A percentile compares a stretch with the other conserved stretches of the same genome.
These are phyloP conservation scores for Tulasnella sp. DNA, from an alignment of 768 basidiomycete genomes.

Conservation along the genomic window DNA sequence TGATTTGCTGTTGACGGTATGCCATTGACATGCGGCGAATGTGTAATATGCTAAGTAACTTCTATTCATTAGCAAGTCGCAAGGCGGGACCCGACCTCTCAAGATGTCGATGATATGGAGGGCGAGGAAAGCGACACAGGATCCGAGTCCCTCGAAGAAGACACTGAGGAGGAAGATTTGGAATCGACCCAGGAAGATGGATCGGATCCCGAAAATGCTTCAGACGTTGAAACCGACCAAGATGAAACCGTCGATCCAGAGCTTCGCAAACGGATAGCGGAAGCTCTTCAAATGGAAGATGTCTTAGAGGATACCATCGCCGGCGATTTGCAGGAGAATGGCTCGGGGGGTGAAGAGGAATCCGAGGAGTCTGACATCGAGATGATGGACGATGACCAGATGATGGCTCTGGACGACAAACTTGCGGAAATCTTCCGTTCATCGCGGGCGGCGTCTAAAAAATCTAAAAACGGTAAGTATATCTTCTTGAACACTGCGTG, in stretches of 20 bases:
- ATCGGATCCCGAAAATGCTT: conserved; percentile 22
- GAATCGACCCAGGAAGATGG: conserved; percentile 6
- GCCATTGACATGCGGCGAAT: conserved; percentile 22
- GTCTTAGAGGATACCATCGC: conserved; percentile 29
- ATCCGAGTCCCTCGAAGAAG: conserved; percentile 23
- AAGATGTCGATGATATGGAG: conserved; percentile 21
- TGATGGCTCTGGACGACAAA: conserved; percentile 92
- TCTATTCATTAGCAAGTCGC: conserved; percentile 62
- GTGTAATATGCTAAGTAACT: not conserved
- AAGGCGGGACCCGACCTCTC: conserved; percentile 36
- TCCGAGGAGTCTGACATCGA: conserved; percentile 54
- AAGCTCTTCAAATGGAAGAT: conserved; percentile 31
- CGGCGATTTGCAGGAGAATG: conserved; percentile 49
- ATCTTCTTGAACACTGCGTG: not conserved
- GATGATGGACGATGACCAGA: conserved; percentile 91
- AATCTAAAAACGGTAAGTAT: conserved; percentile 46
- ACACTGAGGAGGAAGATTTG: conserved; percentile 17
- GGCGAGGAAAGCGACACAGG: conserved; percentile 20
- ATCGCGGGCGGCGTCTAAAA: conserved; percentile 42
- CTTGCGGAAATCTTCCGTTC: conserved; percentile 77
- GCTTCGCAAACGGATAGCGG: conserved; percentile 50
- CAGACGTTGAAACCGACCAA: conserved; percentile 21
- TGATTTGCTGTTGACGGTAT: conserved; percentile 69
- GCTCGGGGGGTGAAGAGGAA: conserved; percentile 43
- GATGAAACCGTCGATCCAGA: conserved; percentile 33